Percentiles rank a stretch among this genome's conserved stretches.
phyloP scores from a whole-genome alignment of 2,329 filamentous ascomycete species.

The Diaporthe citriasiana region DNA sequence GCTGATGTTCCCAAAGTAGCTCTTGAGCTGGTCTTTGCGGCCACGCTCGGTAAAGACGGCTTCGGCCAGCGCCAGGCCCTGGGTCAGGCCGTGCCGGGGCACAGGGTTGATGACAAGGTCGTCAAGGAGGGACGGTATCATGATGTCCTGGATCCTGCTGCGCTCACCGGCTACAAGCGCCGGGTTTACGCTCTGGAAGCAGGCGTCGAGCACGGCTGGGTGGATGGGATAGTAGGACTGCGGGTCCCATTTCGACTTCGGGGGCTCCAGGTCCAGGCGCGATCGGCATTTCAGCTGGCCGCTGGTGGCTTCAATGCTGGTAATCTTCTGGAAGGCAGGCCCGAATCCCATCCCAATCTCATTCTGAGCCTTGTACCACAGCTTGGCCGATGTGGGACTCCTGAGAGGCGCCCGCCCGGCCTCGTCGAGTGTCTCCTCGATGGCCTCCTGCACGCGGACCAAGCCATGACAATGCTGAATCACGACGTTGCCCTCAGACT shows the following conservation, averaged over 20 bases:
- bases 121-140: conserved; percentile 39
- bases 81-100: not conserved
- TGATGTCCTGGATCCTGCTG: conserved; percentile 35
- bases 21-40: conserved; percentile 42
- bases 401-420: not conserved
- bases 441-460: conserved; percentile 43
- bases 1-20: conserved; percentile 43
- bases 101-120: conserved; percentile 40
- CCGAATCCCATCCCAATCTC: conserved; percentile 51
- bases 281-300: conserved; percentile 43
- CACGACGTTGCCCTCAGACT: not conserved
- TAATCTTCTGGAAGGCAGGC: conserved; percentile 43
- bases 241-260: conserved; percentile 40
- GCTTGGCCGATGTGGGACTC: not conserved
- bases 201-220: conserved; percentile 47
- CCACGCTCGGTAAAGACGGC: conserved; percentile 39
- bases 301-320: conserved; percentile 39
- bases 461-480: conserved; percentile 45
- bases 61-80: conserved; percentile 40
- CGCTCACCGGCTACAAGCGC: conserved; percentile 42
- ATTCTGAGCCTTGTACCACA: conserved; percentile 47
- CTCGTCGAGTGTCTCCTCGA: conserved; percentile 1
- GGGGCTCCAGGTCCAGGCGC: conserved; percentile 43
- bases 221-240: conserved; percentile 48
- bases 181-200: conserved; percentile 43